These are phyloP conservation scores for Globisporangium takayamanum DNA, from an alignment of 352 stramenopile species.

Conservation along the genomic window DNA sequence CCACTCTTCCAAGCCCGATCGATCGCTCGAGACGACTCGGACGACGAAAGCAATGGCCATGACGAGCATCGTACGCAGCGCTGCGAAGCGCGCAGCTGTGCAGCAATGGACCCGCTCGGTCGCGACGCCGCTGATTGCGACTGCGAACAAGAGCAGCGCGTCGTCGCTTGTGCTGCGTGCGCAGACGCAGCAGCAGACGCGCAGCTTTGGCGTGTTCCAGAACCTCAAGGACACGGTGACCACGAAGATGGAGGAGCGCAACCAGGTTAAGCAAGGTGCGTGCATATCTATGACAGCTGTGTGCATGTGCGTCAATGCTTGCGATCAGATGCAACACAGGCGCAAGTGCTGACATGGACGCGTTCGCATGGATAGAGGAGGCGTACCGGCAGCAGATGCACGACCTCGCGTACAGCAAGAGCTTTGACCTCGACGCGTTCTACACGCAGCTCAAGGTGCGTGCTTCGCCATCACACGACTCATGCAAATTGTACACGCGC, in stretches of 20 bases:
- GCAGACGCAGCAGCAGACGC: slow-evolving; percentile 27
- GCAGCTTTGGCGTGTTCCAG: slow-evolving; percentile 67
- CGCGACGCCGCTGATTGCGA: slow-evolving; percentile 6
- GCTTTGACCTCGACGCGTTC: slow-evolving; percentile 70
- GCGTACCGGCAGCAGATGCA: slow-evolving; percentile 75
- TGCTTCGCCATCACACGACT: background rate
- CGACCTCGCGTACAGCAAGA: slow-evolving; percentile 52
- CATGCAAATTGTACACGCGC: background rate
- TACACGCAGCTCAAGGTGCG: slow-evolving; percentile 62
- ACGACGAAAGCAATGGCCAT: slow-evolving; percentile 13
- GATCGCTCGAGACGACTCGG: slow-evolving; percentile 1
- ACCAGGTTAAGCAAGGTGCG: slow-evolving; percentile 68
- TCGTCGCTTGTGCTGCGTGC: background rate
- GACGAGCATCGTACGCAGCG: slow-evolving; percentile 22
- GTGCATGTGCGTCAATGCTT: background rate
- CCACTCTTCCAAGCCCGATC: background rate
- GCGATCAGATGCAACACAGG: background rate
- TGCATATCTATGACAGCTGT: background rate
- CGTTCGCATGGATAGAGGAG: slow-evolving; percentile 29
- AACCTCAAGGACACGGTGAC: slow-evolving; percentile 67
- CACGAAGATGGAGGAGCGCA: slow-evolving; percentile 76
- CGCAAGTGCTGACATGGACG: background rate
- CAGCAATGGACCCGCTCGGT: slow-evolving; percentile 19
- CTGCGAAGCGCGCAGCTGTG: slow-evolving; percentile 24
- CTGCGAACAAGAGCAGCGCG: slow-evolving; percentile 6